Evolutionary conservation across 1,139 yeast genomes (phyloP).

Genomic region (Oligophagozyma castellii): DNA sequence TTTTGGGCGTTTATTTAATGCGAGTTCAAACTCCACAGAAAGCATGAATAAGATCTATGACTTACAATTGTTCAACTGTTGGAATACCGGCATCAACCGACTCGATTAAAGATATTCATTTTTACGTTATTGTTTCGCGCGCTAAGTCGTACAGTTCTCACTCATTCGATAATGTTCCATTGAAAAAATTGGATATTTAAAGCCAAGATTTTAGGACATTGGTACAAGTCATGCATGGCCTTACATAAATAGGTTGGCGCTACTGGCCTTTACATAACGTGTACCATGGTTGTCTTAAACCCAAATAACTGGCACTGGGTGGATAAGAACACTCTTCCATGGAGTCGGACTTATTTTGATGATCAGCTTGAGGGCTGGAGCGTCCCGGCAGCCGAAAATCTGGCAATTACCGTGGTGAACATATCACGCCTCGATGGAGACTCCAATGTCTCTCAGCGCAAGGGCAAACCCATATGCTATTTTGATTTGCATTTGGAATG

Average conservation of each 20-base stretch:
- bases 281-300: constrained; percentile 57
- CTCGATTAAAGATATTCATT: no score
- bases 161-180: no score
- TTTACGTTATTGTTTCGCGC: no score
- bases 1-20: no score
- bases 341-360: constrained; percentile 52
- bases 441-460: constrained; percentile 71
- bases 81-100: no score
- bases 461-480: constrained; percentile 65
- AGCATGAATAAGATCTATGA: no score
- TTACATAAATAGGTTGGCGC: background rate
- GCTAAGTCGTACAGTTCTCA: no score
- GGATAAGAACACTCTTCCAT: constrained; percentile 63
- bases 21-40: no score
- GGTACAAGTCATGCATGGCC: background rate
- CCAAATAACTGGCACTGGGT: constrained; percentile 91
- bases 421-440: constrained; percentile 48
- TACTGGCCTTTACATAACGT: background rate
- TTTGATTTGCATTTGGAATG: constrained; percentile 49
- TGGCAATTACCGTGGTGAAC: constrained; percentile 25
- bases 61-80: no score
- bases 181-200: no score
- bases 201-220: background rate
- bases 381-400: constrained; percentile 27
- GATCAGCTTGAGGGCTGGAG: constrained; percentile 30